Conservation (phyloP, 495 filamentous ascomycete genomes). For the Penicillium daleae region DNA sequence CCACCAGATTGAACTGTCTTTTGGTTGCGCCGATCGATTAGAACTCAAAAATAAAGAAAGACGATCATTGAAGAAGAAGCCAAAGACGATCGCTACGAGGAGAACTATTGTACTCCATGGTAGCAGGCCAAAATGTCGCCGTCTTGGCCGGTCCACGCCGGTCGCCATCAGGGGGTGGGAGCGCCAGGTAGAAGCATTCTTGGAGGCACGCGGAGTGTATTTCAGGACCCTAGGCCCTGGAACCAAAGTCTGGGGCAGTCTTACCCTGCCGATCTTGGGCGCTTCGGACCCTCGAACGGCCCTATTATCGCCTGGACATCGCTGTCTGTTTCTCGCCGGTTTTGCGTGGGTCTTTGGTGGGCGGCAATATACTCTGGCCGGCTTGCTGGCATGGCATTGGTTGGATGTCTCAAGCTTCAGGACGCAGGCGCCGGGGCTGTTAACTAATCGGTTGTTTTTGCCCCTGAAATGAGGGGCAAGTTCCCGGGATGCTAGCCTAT, state of each 20-base stretch:
- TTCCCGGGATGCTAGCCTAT: not conserved
- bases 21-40: not conserved
- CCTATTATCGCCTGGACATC: not conserved
- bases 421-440: not conserved
- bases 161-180: conserved; percentile 1
- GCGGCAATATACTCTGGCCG: not conserved
- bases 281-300: not conserved
- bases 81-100: not conserved
- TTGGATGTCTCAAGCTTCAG: not conserved
- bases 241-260: conserved; percentile 1
- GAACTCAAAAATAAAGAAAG: not conserved
- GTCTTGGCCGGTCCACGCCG: not conserved
- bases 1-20: not conserved
- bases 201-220: not conserved
- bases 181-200: not conserved
- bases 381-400: not conserved
- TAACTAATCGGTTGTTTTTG: not conserved
- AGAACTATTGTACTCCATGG: conserved; percentile 2
- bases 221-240: not conserved
- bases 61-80: not conserved
- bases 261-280: not conserved
- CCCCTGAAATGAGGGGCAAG: not conserved
- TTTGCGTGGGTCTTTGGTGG: not conserved
- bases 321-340: not conserved
- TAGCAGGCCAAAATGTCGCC: not conserved